Conservation (phyloP, 768 basidiomycete genomes). For the Phaffia tasmanica region DNA sequence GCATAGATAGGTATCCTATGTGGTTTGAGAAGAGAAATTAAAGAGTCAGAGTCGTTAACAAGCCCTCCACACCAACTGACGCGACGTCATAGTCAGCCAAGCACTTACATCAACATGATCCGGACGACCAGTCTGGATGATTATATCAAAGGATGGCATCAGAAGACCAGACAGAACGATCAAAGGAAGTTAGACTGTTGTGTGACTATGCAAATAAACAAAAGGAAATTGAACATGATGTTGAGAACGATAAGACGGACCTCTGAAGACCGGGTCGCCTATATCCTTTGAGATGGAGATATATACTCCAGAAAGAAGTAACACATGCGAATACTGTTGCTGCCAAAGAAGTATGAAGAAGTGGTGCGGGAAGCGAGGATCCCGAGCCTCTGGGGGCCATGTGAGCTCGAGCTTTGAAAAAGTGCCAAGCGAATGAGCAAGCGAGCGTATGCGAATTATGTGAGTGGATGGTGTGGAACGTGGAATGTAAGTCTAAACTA, state of each 20-base stretch:
- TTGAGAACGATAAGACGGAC: slow-evolving; percentile 15
- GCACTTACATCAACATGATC: slow-evolving; percentile 82
- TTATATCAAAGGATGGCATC: background rate
- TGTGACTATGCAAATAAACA: background rate
- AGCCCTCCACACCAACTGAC: background rate
- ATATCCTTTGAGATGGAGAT: slow-evolving; percentile 74
- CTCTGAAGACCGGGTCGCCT: slow-evolving; percentile 71
- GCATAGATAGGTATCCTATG: slow-evolving; percentile 65
- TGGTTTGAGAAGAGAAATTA: background rate
- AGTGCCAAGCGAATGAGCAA: too few relatives aligned
- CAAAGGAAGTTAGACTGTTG: background rate
- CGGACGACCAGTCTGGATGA: slow-evolving; percentile 58
- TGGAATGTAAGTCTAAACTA: too few relatives aligned
- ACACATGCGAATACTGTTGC: slow-evolving; percentile 48
- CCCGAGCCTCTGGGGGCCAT: slow-evolving; percentile 18
- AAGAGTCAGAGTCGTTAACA: background rate
- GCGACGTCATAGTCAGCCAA: background rate
- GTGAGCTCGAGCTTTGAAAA: background rate
- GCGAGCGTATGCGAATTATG: too few relatives aligned
- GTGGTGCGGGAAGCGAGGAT: slow-evolving; percentile 9
- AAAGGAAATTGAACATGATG: background rate
- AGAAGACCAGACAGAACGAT: background rate
- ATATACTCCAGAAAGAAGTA: slow-evolving; percentile 63
- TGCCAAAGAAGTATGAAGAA: slow-evolving; percentile 8
- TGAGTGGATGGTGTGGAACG: too few relatives aligned